Evolutionary conservation across 257 asterid species (phyloP), one percentile per base, ranked within the genome.

Genomic region (Rubia yunnanensis): DNA sequence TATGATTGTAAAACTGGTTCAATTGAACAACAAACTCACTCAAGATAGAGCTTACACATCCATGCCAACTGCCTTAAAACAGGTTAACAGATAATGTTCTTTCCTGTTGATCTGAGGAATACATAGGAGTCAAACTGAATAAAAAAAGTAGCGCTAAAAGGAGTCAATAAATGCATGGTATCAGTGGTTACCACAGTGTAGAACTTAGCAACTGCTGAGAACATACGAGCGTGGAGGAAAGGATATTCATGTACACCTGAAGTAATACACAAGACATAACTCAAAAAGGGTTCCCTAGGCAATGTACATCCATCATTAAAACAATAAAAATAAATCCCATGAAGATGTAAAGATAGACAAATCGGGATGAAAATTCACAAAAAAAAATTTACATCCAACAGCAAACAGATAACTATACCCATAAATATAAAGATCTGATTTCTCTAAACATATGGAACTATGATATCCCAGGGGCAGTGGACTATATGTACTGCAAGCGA

Each of bases 201-300:
- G 74, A 87, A 88, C 77, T 88, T 92, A 60, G 97, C 94, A 76
- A 82, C 86, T 57, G 92, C 75, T 52, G 99, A 83, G 86, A 89
- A 88, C 75, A 92, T 68, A 52, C 99, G 94, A 49, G 99, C 99
- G 79, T 78, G 80, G 63, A 92, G 95, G 77, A 92, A 92, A 63
- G 99, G 99, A 78, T 74, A 88, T 23, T 86, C 95, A 55, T 81
- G 77, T 52, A 79, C 75, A 5, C 89, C 99, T 92, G 94, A 73
- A 82, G 23, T 67, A 31, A 76, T 32, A 52, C 63, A 63, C 63
- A 46, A 57, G 46, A 74, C 46, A 63, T 28, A 64, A 28, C 66
- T 44, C 60, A 74, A 63, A 10, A 63, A 10, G 48, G 10, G 23
- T 57, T 56, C 72, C 64, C 63, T 62, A 34, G 66, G 27, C 58